Evolutionary conservation across 768 basidiomycete species (phyloP), one percentile per base, ranked within the genome.

Genomic region (Suillus americanus): DNA sequence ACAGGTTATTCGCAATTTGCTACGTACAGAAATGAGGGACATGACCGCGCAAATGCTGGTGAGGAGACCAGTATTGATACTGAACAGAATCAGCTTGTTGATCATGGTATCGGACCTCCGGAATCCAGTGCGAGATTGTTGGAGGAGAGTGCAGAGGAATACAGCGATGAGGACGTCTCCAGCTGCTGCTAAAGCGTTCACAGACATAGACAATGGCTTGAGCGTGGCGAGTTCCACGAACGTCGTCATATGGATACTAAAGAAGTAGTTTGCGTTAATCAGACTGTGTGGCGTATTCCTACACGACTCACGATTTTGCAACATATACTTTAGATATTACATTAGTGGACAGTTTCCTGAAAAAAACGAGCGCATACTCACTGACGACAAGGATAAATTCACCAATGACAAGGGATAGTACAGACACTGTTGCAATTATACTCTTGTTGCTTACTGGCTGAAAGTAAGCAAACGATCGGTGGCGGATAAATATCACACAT

Each of bases 71-170:
- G 72, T 77, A 61, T 85, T 86, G 62, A 87, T 78, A 46, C 81
- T 80, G 70, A 85, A 87, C n/a, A 86, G 25, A 48, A 85, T 86
- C 65, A 87, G 65, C 62, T 76, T 80, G 63, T 77, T 85, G 65
- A 88, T 82, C 72, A 86, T 79, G 1, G 76, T 80, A 65, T 86
- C 85, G 9, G 83, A 84, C 84, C 74, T 82, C 56, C 75, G 78
- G 73, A 86, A 86, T 3, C 85, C 84, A 7, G 86, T 85, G 12
- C 84, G 78, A 1, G 84, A 80, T 18, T 64, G 73, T 14, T 83
- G 80, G 40, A 87, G 75, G 63, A 87, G 67, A 51, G 70, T 65
- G 61, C 81, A 83, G 3, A 87, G 78, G n/a, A 78, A 78, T 14
- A 64, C 60, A 0, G 86, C 85, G 43, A 87, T 87, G 10, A 83